Evolutionary conservation across 495 filamentous ascomycete genomes (phyloP), one percentile per base, ranked within the genome.

Genomic region (Penicillium canescens): DNA sequence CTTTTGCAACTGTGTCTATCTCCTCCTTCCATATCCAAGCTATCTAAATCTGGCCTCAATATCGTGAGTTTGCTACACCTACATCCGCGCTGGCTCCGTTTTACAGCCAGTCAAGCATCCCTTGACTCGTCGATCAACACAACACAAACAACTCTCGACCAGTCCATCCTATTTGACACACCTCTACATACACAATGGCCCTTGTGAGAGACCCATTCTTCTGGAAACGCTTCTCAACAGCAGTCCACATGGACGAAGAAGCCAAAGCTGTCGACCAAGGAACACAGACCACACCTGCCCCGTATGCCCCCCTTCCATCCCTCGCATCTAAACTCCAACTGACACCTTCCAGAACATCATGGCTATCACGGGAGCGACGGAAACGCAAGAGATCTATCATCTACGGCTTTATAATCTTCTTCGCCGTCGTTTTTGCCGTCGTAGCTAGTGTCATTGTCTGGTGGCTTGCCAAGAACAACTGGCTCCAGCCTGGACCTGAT

Each of bases 211-310:
- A 87, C 57, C 83, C 84, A 13, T 71, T 64, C 37, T 87, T 87
- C 66, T 86, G 83, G 84, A 75, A 74, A 16, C 76, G 83, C 48
- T 86, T 87, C 73, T 80, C 77, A 41, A 61, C 69, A n/a, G 83
- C 84, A 38, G 77, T 85, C 6, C 82, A 85, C 51, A 63, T 68
- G 20, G 69, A 78, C 39, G 75, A 77, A 54, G 65, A 71, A 52
- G 60, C 70, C 3, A 64, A 59, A 33, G 43, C 24, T 34, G 49
- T 39, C 14, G 42, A 59, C 14, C 23, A 68, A 57, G 34, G 34
- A 50, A 35, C 14, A 9, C 54, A 35, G 44, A 56, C 10, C 20
- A 60, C 23, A 46, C 57, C 51, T 36, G 67, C 51, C 7, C 40
- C 23, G 52, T 56, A 50, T 16, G 57, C 36, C 12, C 42, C n/a